Percentiles rank a stretch among this genome's conserved stretches.
phyloP scores from a whole-genome alignment of 2,329 filamentous ascomycete genomes.

The Acrocalymma vagum region DNA sequence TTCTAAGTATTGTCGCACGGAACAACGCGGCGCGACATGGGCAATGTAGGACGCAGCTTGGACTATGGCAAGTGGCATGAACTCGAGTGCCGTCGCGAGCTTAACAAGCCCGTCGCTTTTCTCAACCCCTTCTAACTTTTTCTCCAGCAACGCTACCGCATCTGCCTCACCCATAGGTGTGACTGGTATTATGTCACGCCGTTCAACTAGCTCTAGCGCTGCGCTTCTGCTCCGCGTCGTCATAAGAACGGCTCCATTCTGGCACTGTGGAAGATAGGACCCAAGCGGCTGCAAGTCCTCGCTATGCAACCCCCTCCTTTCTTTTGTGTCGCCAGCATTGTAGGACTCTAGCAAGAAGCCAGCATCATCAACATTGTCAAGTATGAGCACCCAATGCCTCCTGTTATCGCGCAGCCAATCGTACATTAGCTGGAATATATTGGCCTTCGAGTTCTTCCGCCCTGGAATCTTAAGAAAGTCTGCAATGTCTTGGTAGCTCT shows the following conservation, averaged over 20 bases:
- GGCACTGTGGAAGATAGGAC: constrained; percentile 12
- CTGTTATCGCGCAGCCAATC: constrained; percentile 17
- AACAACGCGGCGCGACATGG: constrained; percentile 10
- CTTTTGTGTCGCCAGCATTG: no score
- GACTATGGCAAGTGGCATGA: constrained; percentile 40
- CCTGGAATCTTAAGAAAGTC: constrained; percentile 11
- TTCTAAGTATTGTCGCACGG: constrained; percentile 43
- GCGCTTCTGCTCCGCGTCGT: constrained; percentile 2
- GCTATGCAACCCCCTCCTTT: no score
- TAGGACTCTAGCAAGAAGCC: constrained; percentile 2
- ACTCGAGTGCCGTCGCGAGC: constrained; percentile 30
- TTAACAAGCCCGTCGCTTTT: constrained; percentile 6
- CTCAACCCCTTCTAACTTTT: constrained; percentile 18
- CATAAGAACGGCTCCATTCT: constrained; percentile 2
- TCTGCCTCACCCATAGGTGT: constrained; percentile 27
- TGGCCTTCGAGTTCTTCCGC: constrained; percentile 8
- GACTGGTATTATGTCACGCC: constrained; percentile 18
- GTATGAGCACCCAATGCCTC: constrained; percentile 18
- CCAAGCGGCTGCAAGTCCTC: no score
- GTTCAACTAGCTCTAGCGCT: constrained; percentile 9
- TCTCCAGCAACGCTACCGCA: constrained; percentile 27
- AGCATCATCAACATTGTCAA: constrained; percentile 22
- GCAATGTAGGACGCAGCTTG: constrained; percentile 43
- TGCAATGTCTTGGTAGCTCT: constrained; percentile 16
- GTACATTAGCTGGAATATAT: constrained; percentile 15